Evolutionary conservation across 345 rosid species (phyloP).

Genomic region (Arabidopsis arenosa): DNA sequence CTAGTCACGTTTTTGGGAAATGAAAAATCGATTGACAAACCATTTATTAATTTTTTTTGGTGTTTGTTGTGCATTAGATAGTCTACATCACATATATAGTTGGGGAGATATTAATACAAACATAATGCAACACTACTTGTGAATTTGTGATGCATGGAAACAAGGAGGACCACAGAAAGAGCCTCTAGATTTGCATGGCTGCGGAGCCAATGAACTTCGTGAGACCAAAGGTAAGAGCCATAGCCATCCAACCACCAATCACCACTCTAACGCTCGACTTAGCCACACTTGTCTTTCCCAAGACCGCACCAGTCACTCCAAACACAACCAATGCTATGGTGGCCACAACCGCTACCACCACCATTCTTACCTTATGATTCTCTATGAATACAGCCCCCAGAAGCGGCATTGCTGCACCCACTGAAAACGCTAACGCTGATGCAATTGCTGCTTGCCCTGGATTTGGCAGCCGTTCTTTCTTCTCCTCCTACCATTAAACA

Average conservation of each 20-base stretch:
- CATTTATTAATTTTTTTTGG: slow-evolving; percentile 29
- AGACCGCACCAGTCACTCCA: slow-evolving; percentile 61
- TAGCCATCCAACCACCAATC: slow-evolving; percentile 75
- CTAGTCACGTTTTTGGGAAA: not conserved
- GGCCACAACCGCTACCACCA: slow-evolving; percentile 54
- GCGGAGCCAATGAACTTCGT: slow-evolving; percentile 61
- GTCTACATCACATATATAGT: slow-evolving; percentile 23
- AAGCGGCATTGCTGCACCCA: slow-evolving; percentile 65
- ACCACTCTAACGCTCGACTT: slow-evolving; percentile 61
- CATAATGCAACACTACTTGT: slow-evolving; percentile 8
- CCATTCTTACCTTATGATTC: slow-evolving; percentile 56
- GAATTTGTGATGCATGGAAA: slow-evolving; percentile 16
- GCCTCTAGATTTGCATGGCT: slow-evolving; percentile 38
- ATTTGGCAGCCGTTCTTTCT: slow-evolving; percentile 54
- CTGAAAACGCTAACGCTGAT: slow-evolving; percentile 71
- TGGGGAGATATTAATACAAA: slow-evolving; percentile 9
- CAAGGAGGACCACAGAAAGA: slow-evolving; percentile 6
- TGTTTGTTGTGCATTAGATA: slow-evolving; percentile 19
- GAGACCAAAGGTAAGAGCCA: slow-evolving; percentile 75
- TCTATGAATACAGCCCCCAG: slow-evolving; percentile 63
- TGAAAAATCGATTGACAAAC: not conserved
- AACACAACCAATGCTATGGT: slow-evolving; percentile 57
- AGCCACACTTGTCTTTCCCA: slow-evolving; percentile 58
- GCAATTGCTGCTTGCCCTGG: slow-evolving; percentile 76
- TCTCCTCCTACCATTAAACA: slow-evolving; percentile 25